Conservation (phyloP, 495 filamentous ascomycete species). For the Penicillium canescens region DNA sequence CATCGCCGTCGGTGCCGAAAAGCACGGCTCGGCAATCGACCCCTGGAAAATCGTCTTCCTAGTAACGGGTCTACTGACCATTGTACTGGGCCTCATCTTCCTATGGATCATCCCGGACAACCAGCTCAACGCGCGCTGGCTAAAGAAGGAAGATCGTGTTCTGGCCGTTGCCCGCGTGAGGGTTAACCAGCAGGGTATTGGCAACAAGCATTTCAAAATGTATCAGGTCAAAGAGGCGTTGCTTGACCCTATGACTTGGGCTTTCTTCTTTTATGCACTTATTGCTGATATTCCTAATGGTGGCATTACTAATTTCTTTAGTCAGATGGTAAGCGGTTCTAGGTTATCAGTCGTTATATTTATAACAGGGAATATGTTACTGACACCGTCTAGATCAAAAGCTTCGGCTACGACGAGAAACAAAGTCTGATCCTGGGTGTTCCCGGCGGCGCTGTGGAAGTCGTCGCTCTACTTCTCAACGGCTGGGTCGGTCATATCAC, state of each 20-base stretch:
- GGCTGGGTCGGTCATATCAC: conserved; percentile 61
- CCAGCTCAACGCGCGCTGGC: conserved; percentile 66
- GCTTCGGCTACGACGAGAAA: conserved; percentile 54
- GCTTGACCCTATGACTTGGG: conserved; percentile 62
- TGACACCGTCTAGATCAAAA: conserved; percentile 29
- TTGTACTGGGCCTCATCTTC: conserved; percentile 57
- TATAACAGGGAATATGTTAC: no score
- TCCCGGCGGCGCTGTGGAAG: conserved; percentile 66
- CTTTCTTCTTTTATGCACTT: conserved; percentile 63
- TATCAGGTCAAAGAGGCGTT: conserved; percentile 63
- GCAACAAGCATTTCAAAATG: conserved; percentile 67
- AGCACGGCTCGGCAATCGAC: conserved; percentile 54
- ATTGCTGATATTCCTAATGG: conserved; percentile 66
- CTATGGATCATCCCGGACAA: conserved; percentile 67
- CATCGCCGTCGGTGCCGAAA: conserved; percentile 57
- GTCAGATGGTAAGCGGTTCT: conserved; percentile 56
- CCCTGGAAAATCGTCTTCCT: conserved; percentile 73
- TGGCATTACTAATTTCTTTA: conserved; percentile 73
- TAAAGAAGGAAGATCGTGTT: conserved; percentile 61
- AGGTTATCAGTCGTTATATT: no score
- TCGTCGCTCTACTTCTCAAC: conserved; percentile 58
- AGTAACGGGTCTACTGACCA: conserved; percentile 62
- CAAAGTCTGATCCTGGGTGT: conserved; percentile 66
- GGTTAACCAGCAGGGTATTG: conserved; percentile 66
- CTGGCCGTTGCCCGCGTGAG: conserved; percentile 62